phyloP scores from a whole-genome alignment of 129 eudicot genomes.

The Flaveria trinervia region DNA sequence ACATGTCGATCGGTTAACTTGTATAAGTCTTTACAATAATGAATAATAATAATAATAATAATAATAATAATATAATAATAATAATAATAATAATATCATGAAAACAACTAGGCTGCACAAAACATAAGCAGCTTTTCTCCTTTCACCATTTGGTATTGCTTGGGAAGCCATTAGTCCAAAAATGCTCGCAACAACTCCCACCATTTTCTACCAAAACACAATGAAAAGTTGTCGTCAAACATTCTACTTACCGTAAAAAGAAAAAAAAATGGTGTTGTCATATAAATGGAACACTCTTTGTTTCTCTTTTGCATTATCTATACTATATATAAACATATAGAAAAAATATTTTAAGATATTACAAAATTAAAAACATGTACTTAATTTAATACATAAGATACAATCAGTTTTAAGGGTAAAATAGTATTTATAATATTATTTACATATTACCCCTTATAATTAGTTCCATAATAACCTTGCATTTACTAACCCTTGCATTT shows the following conservation, averaged over 20 bases:
- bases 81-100: constrained; percentile 26
- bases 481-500: no score
- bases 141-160: constrained; percentile 34
- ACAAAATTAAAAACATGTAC: no score
- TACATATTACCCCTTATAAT: no score
- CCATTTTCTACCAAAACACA: constrained; percentile 47
- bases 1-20: neutral
- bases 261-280: no score
- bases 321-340: no score
- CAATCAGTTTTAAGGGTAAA: no score
- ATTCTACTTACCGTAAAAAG: neutral
- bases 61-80: constrained; percentile 16
- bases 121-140: constrained; percentile 29
- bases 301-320: no score
- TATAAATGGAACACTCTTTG: no score
- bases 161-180: constrained; percentile 41
- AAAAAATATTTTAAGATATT: no score
- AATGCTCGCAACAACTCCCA: constrained; percentile 41
- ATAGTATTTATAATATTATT: no score
- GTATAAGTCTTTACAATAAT: constrained; percentile 1
- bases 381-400: no score
- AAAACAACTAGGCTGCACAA: constrained; percentile 33
- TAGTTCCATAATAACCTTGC: no score
- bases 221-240: neutral
- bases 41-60: constrained; percentile 12